Base-by-base conservation (phyloP, 2,329 filamentous ascomycete species). In the Geosmithia flava region DNA sequence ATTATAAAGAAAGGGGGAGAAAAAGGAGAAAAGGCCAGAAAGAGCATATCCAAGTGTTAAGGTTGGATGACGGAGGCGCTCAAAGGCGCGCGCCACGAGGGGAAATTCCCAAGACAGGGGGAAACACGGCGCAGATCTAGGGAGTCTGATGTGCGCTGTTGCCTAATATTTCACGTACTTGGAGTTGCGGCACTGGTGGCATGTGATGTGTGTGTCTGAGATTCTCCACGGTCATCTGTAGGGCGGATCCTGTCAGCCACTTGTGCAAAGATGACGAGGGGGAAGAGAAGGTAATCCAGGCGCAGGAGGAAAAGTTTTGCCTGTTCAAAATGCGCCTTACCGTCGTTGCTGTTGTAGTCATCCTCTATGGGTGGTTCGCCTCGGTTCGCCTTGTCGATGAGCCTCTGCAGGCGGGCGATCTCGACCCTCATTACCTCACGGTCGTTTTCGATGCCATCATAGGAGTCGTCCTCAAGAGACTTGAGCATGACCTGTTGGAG, bases 401-500 rank as follows among this genome's bases (percentile, higher is more conserved):
- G 23, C 20, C 48, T 55, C 53, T 65, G 62, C 17, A 74, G 51
- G 4, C 54, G 52, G 39, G 52, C 48, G 27, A 67, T 63, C 50
- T 61, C 55, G 7, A 43, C 30, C n/a, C 33, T 50, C 33, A 56
- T 56, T 46, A 59, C 56, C 13, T 47, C 45, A 16, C 62, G 56
- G 52, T 62, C 59, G 15, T 54, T 49, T 30, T 65, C 62, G 37
- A 58, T 59, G 16, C 55, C 61, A 6, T 59, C 55, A 47, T 56
- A 58, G 7, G 50, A 47, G 33, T 54, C 54, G 20, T 47, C 51
- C 19, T 51, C 40, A n/a, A 75, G 62, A 2, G 70, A 74, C 7
- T 56, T 53, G 3, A 75, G 59, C 19, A 75, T 62, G 46, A 68
- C 66, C 44, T 59, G 59, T 50, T 72, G 66, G 19, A 72, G 60